Conservation (phyloP, 2,329 filamentous ascomycete species). For the Calonectria hawksworthii region DNA sequence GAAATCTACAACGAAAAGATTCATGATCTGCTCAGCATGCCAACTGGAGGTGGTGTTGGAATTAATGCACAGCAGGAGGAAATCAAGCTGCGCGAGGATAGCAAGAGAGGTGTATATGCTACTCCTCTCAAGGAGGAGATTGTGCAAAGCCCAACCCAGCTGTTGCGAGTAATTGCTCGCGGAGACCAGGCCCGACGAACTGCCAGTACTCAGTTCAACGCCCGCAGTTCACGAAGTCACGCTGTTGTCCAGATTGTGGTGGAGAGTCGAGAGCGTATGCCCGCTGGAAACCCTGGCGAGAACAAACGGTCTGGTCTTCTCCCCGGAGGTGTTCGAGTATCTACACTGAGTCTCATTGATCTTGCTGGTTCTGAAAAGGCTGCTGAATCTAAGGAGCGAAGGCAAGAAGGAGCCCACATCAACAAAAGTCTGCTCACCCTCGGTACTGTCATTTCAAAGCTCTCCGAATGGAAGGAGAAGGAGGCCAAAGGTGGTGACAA, state of each 20-base stretch:
- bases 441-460: constrained; percentile 91
- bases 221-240: constrained; percentile 96
- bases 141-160: constrained; percentile 95
- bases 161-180: constrained; percentile 93
- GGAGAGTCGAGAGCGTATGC: constrained; percentile 90
- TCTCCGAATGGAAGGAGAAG: constrained; percentile 93
- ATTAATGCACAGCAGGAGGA: constrained; percentile 80
- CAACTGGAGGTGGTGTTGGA: constrained; percentile 69
- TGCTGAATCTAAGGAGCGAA: constrained; percentile 92
- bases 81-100: constrained; percentile 97
- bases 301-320: constrained; percentile 78
- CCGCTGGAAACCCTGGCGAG: constrained; percentile 59
- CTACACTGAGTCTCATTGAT: constrained; percentile 95
- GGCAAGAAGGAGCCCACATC: constrained; percentile 96
- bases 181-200: constrained; percentile 92
- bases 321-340: constrained; percentile 94
- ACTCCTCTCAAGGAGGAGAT: constrained; percentile 98
- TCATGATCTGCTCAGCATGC: constrained; percentile 88
- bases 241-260: constrained; percentile 99
- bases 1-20: constrained; percentile 99
- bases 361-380: constrained; percentile 96
- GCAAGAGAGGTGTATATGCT: constrained; percentile 95
- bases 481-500: constrained; percentile 80
- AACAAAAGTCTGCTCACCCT: constrained; percentile 97
- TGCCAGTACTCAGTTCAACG: constrained; percentile 96